Conservation (phyloP, 352 stramenopile species). For the Globisporangium mamillatum region DNA sequence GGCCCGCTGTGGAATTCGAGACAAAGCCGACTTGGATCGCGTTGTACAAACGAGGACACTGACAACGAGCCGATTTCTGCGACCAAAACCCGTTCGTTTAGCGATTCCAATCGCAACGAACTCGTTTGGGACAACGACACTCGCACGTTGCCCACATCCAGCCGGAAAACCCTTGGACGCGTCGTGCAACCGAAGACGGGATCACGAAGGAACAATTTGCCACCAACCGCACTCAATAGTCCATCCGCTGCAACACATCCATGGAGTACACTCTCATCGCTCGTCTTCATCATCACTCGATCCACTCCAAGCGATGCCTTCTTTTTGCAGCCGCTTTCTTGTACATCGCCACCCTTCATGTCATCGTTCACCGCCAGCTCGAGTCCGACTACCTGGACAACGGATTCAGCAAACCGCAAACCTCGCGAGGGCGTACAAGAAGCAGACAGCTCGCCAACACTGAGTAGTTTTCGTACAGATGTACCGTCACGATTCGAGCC, state of each 20-base stretch:
- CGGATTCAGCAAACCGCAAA: slow-evolving; percentile 4
- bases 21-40: background rate
- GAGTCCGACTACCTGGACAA: slow-evolving; percentile 10
- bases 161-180: slow-evolving; percentile 22
- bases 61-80: slow-evolving; percentile 10
- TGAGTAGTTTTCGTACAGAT: background rate
- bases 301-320: background rate
- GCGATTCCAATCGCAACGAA: slow-evolving; percentile 20
- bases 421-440: background rate
- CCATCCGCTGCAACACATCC: slow-evolving; percentile 4
- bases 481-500: slow-evolving; percentile 4
- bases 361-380: background rate
- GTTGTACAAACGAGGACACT: slow-evolving; percentile 8
- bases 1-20: slow-evolving; percentile 12
- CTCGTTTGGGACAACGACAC: slow-evolving; percentile 24
- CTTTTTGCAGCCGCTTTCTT: background rate
- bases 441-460: slow-evolving; percentile 11
- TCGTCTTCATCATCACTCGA: background rate
- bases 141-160: slow-evolving; percentile 26
- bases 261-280: slow-evolving; percentile 2
- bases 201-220: background rate
- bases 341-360: background rate
- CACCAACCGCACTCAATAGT: background rate
- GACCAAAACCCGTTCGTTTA: slow-evolving; percentile 27
- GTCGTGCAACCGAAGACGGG: background rate